phyloP scores from a whole-genome alignment of 2,329 filamentous ascomycete genomes.

The Aspergillus vadensis region DNA sequence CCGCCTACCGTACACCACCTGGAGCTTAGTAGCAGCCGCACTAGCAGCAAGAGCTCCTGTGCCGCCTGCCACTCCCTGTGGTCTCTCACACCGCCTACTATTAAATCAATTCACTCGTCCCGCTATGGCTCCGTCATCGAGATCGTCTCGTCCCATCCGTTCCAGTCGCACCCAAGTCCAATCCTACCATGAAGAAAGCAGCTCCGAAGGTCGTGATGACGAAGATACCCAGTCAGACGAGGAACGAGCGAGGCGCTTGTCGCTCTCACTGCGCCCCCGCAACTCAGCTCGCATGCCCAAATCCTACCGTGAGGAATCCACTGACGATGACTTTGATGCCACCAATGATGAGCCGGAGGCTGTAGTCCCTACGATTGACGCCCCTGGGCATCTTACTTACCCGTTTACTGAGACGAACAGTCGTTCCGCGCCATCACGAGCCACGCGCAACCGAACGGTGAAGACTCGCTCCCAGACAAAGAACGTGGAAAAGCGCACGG shows the following conservation, averaged over 20 bases:
- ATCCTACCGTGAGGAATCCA: conserved; percentile 41
- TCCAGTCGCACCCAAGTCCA: conserved; percentile 38
- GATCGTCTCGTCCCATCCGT: conserved; percentile 37
- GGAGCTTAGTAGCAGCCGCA: not conserved
- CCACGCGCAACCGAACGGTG: conserved; percentile 22
- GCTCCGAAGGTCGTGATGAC: conserved; percentile 32
- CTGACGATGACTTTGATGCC: conserved; percentile 30
- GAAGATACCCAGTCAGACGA: conserved; percentile 17
- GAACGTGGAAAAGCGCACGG: conserved; percentile 20
- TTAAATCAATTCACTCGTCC: not conserved
- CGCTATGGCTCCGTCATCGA: conserved; percentile 33
- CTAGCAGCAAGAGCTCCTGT: conserved; percentile 19
- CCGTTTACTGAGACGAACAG: conserved; percentile 13
- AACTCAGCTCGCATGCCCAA: conserved; percentile 27
- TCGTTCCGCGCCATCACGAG: conserved; percentile 10
- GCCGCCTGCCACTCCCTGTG: conserved; percentile 11
- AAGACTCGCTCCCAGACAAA: conserved; percentile 25
- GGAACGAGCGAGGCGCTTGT: conserved; percentile 20
- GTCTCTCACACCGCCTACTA: conserved; percentile 11
- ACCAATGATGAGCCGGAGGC: conserved; percentile 18
- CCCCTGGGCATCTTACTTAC: conserved; percentile 8
- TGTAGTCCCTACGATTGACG: conserved; percentile 13
- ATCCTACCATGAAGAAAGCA: conserved; percentile 43
- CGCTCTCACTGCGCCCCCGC: conserved; percentile 36
- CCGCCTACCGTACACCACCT: not conserved